Conservation (phyloP, 768 basidiomycete genomes). For the Psilocybe cubensis region DNA sequence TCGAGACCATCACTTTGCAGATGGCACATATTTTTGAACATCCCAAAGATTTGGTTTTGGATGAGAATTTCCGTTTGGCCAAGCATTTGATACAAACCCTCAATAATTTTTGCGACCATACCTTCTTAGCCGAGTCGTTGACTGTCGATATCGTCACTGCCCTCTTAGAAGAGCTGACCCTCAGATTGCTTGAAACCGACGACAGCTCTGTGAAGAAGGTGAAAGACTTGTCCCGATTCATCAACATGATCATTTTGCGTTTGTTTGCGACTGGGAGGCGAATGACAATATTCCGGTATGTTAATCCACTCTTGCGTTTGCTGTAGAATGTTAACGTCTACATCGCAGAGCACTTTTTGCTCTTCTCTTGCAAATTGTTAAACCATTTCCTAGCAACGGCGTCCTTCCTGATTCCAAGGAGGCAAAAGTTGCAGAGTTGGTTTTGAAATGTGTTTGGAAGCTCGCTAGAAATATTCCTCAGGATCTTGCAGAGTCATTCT, state of each 20-base stretch:
- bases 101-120: conserved; percentile 92
- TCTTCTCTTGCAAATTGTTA: conserved; percentile 80
- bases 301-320: conserved; percentile 2
- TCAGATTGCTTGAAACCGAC: conserved; percentile 92
- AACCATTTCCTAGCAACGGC: conserved; percentile 79
- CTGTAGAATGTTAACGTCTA: conserved; percentile 6
- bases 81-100: conserved; percentile 98
- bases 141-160: conserved; percentile 84
- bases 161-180: conserved; percentile 89
- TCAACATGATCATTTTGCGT: conserved; percentile 97
- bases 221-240: conserved; percentile 93
- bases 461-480: conserved; percentile 93
- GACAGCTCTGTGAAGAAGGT: conserved; percentile 82
- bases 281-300: conserved; percentile 91
- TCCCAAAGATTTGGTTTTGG: conserved; percentile 69
- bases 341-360: conserved; percentile 71
- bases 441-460: conserved; percentile 98
- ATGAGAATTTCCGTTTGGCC: conserved; percentile 89
- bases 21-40: conserved; percentile 92
- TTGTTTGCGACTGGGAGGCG: conserved; percentile 89
- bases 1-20: conserved; percentile 89
- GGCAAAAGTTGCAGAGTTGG: conserved; percentile 89
- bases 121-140: conserved; percentile 84
- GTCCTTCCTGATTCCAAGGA: conserved; percentile 78
- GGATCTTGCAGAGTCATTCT: conserved; percentile 75